A percentile compares a stretch with the other conserved stretches of the same genome.
phyloP scores from a whole-genome alignment of 805 yeast genomes.

The Candida wancherniae region DNA sequence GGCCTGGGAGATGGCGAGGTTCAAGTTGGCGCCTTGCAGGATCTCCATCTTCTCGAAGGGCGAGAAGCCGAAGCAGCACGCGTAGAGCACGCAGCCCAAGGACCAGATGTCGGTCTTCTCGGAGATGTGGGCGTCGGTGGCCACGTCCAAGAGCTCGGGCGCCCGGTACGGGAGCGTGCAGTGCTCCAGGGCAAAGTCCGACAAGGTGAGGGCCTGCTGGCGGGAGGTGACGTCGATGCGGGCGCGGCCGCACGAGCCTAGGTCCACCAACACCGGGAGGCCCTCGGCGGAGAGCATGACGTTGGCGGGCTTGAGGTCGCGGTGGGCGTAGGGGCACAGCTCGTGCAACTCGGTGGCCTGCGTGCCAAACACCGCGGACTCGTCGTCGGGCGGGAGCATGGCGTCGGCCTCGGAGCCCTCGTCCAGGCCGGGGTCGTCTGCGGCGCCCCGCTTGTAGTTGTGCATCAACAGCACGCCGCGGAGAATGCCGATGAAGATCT shows the following conservation, averaged over 20 bases:
- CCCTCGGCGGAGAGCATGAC: slow-evolving; percentile 75
- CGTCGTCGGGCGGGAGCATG: slow-evolving; percentile 25
- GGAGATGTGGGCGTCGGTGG: slow-evolving; percentile 57
- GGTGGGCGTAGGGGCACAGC: slow-evolving; percentile 69
- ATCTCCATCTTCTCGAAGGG: slow-evolving; percentile 86
- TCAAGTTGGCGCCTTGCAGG: slow-evolving; percentile 76
- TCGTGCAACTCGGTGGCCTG: slow-evolving; percentile 48
- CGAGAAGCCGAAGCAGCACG: slow-evolving; percentile 70
- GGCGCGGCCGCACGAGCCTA: slow-evolving; percentile 76
- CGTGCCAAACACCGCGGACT: slow-evolving; percentile 12
- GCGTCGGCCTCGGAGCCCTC: slow-evolving; percentile 14
- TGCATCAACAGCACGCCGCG: slow-evolving; percentile 78
- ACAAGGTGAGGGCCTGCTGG: slow-evolving; percentile 68
- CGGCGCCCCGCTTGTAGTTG: slow-evolving; percentile 39
- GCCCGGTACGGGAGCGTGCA: slow-evolving; percentile 86
- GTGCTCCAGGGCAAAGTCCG: slow-evolving; percentile 78
- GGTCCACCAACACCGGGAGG: slow-evolving; percentile 73
- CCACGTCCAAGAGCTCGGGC: slow-evolving; percentile 81
- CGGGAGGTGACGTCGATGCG: slow-evolving; percentile 50
- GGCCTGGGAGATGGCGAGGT: slow-evolving; percentile 69
- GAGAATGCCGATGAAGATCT: slow-evolving; percentile 63
- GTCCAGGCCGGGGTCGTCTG: slow-evolving; percentile 10
- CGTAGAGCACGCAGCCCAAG: slow-evolving; percentile 77
- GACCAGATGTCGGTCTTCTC: slow-evolving; percentile 90
- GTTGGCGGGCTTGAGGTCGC: slow-evolving; percentile 87